Conservation (phyloP, 2,329 filamentous ascomycete genomes). For the Grosmannia clavigera region DNA sequence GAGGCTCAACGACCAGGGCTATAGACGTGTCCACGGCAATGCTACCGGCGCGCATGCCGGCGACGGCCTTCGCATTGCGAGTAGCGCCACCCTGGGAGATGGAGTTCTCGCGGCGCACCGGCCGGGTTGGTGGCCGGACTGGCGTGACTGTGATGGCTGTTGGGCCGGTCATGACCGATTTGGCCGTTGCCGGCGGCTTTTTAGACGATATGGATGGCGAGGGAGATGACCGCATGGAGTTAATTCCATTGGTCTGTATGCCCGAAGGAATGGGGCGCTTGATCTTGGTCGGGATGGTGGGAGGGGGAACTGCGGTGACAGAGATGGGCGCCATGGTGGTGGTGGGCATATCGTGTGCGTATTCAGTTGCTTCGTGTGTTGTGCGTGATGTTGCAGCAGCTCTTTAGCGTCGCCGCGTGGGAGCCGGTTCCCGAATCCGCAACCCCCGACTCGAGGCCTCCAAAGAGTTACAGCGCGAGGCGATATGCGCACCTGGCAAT, state of each 20-base stretch:
- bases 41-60: conserved; percentile 32
- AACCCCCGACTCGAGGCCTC: conserved; percentile 3
- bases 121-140: conserved; percentile 41
- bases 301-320: conserved; percentile 32
- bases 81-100: conserved; percentile 16
- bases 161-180: conserved; percentile 32
- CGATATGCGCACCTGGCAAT: neutral
- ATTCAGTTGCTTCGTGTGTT: neutral
- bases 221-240: conserved; percentile 45
- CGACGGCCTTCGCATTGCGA: conserved; percentile 38
- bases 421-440: neutral
- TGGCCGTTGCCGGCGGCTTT: conserved; percentile 33
- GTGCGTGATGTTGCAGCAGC: neutral
- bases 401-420: neutral
- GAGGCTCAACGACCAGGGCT: conserved; percentile 29
- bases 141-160: conserved; percentile 31
- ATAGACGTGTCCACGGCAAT: conserved; percentile 29
- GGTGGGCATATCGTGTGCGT: neutral
- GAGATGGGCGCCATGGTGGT: conserved; percentile 39
- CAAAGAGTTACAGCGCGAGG: conserved; percentile 2
- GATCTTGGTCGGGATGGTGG: conserved; percentile 40
- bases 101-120: conserved; percentile 41
- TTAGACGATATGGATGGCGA: conserved; percentile 45
- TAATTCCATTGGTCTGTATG: conserved; percentile 52
- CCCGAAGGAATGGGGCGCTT: conserved; percentile 56